Percentiles rank a stretch among this genome's conserved stretches.
phyloP scores from a whole-genome alignment of 2,329 filamentous ascomycete genomes.

The Pyrenochaeta sp. region DNA sequence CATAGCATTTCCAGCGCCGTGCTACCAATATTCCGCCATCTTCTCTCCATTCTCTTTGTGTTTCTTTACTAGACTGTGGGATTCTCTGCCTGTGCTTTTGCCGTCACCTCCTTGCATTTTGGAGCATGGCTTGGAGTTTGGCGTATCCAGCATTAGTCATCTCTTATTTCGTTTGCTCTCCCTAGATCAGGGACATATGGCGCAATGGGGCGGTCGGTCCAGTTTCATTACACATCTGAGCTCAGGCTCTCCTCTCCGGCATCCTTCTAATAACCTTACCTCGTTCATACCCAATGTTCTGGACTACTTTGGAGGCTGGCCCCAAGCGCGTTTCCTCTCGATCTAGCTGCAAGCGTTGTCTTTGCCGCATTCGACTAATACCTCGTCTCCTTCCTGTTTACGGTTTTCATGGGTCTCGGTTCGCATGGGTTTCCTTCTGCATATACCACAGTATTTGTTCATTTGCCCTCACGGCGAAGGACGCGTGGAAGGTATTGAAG shows the following conservation, averaged over 20 bases:
- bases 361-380: conserved; percentile 38
- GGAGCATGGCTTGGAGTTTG: conserved; percentile 49
- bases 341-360: conserved; percentile 28
- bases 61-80: conserved; percentile 43
- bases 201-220: conserved; percentile 47
- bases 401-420: conserved; percentile 18
- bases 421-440: conserved; percentile 35
- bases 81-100: conserved; percentile 19
- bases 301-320: conserved; percentile 50
- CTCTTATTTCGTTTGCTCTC: conserved; percentile 19
- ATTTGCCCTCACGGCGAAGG: conserved; percentile 32
- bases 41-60: conserved; percentile 27
- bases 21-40: conserved; percentile 24
- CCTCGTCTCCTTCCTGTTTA: conserved; percentile 28
- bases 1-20: conserved; percentile 1
- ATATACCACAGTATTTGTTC: conserved; percentile 49
- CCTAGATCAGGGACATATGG: conserved; percentile 41
- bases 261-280: conserved; percentile 48
- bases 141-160: conserved; percentile 23
- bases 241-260: conserved; percentile 43
- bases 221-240: conserved; percentile 43
- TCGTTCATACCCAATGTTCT: conserved; percentile 48
- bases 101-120: conserved; percentile 40
- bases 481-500: conserved; percentile 22
- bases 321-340: conserved; percentile 42